These are phyloP conservation scores for Leptographium wingfieldii DNA, from an alignment of 2,329 filamentous ascomycete species.

Conservation along the genomic window DNA sequence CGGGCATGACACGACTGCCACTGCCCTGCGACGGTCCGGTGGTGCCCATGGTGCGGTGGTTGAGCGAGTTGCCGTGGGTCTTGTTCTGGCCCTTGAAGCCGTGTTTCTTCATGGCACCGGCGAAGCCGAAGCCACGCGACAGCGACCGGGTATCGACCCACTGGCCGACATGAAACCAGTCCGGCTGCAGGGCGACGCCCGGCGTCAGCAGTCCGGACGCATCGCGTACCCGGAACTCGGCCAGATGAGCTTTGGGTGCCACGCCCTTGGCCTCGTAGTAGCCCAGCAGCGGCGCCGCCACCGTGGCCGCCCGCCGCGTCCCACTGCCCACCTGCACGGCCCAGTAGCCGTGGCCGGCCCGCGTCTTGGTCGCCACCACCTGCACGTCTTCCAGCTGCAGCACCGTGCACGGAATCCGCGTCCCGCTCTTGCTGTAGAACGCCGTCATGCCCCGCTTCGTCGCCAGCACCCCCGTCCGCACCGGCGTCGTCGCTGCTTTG, in stretches of 20 bases:
- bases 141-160: constrained; percentile 75
- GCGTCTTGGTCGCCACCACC: constrained; percentile 77
- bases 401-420: constrained; percentile 76
- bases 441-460: constrained; percentile 95
- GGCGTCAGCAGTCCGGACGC: constrained; percentile 61
- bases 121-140: constrained; percentile 82
- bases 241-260: constrained; percentile 69
- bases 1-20: constrained; percentile 83
- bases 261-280: constrained; percentile 77
- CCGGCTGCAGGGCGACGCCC: constrained; percentile 64
- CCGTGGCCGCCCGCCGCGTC: constrained; percentile 58
- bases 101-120: constrained; percentile 95
- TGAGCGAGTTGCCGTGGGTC: constrained; percentile 89
- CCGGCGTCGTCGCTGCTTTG: constrained; percentile 43
- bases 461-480: constrained; percentile 71
- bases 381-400: constrained; percentile 88
- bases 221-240: constrained; percentile 76
- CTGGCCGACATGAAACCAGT: constrained; percentile 85
- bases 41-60: constrained; percentile 85
- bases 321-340: constrained; percentile 84
- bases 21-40: constrained; percentile 80
- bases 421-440: constrained; percentile 68
- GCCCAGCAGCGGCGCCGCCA: constrained; percentile 71
- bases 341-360: constrained; percentile 74
- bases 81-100: constrained; percentile 81